phyloP scores from a whole-genome alignment of 495 filamentous ascomycete genomes.

The Hypoxylon intermedium region DNA sequence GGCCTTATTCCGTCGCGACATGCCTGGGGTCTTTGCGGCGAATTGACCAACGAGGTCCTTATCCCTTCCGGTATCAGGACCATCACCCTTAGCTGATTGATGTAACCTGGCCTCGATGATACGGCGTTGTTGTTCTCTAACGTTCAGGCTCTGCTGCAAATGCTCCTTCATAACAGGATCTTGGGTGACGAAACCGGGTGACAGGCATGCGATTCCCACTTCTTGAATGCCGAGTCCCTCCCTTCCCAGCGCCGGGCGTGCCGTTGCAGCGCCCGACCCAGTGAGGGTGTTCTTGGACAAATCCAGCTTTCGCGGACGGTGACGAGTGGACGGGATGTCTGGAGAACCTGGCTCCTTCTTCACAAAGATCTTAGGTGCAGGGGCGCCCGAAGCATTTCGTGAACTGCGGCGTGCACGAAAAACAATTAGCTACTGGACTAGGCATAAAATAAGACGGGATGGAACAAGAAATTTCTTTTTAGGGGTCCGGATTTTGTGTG shows the following conservation, averaged over 20 bases:
- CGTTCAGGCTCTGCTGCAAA: conserved; percentile 88
- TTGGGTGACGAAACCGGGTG: conserved; percentile 92
- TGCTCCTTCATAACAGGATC: conserved; percentile 97
- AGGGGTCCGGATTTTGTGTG: conserved; percentile 24
- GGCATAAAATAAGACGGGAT: conserved; percentile 23
- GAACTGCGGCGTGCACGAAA: conserved; percentile 46
- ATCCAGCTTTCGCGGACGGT: conserved; percentile 87
- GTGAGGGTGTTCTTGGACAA: conserved; percentile 75
- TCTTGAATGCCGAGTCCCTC: conserved; percentile 86
- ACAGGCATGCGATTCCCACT: conserved; percentile 92
- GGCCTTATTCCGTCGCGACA: conserved; percentile 74
- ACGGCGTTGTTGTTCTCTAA: conserved; percentile 90
- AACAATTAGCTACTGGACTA: conserved; percentile 30
- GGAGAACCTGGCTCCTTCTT: conserved; percentile 96
- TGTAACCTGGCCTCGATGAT: conserved; percentile 94
- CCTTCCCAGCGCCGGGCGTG: conserved; percentile 75
- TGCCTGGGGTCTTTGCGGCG: conserved; percentile 69
- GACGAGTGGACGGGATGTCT: conserved; percentile 73
- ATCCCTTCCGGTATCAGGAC: conserved; percentile 60
- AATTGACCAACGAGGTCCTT: conserved; percentile 62
- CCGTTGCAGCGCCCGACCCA: conserved; percentile 65
- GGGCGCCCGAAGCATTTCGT: conserved; percentile 56
- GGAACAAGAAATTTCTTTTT: conserved; percentile 17
- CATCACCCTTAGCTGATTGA: conserved; percentile 77
- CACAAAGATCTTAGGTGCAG: conserved; percentile 81